Percentiles rank a stretch among this genome's conserved stretches.
These are phyloP conservation scores for Sonneratia alba DNA, from an alignment of 345 rosid genomes.

Conservation along the genomic window DNA sequence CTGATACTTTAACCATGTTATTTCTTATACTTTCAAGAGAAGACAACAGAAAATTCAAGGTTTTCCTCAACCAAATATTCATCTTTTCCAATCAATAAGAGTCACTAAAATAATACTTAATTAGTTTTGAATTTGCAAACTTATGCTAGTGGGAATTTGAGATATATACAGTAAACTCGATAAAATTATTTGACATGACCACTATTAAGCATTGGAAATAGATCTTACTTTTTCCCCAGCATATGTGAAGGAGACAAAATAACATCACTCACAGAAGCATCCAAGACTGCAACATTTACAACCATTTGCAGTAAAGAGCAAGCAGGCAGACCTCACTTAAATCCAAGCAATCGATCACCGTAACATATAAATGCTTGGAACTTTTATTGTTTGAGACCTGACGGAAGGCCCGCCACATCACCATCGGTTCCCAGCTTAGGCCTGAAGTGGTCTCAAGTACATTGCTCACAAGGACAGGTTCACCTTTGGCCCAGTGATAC, in stretches of 20 bases:
- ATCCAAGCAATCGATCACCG: conserved; percentile 55
- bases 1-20: not conserved
- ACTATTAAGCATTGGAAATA: not conserved
- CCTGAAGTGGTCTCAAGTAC: conserved; percentile 51
- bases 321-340: conserved; percentile 29
- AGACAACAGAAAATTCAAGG: not conserved
- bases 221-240: not conserved
- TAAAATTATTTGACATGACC: not conserved
- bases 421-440: conserved; percentile 82
- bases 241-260: not conserved
- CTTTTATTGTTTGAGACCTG: conserved; percentile 28
- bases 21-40: not conserved
- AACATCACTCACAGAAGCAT: not conserved
- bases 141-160: too few relatives aligned
- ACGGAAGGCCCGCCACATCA: conserved; percentile 69
- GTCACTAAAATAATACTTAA: too few relatives aligned
- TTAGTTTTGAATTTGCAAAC: too few relatives aligned
- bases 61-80: not conserved
- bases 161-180: not conserved
- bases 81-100: not conserved
- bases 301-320: too few relatives aligned
- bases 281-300: not conserved
- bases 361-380: conserved; percentile 27
- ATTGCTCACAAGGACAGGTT: conserved; percentile 57
- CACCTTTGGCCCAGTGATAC: conserved; percentile 65